Percentiles rank a stretch among this genome's conserved stretches.
Conservation (phyloP, 2,329 filamentous ascomycete genomes). For the Coniochaeta ligniaria region DNA sequence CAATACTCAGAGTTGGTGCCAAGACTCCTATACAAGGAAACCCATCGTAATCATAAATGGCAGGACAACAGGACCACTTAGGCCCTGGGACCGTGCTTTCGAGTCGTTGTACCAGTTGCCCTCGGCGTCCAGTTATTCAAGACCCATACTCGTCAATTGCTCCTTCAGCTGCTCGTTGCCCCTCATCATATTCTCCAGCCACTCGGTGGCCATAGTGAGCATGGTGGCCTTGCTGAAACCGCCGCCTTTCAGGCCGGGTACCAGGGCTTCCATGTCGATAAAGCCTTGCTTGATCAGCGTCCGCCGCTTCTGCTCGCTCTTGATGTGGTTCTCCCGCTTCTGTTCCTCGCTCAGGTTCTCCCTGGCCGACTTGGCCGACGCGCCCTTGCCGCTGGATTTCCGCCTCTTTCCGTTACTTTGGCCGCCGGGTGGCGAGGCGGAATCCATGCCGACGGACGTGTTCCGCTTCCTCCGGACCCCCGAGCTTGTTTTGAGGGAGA, state of each 20-base stretch:
- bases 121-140: neutral
- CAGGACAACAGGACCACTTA: too few species aligned
- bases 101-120: neutral
- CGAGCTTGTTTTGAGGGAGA: constrained; percentile 17
- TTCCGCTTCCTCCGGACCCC: constrained; percentile 38
- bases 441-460: constrained; percentile 31
- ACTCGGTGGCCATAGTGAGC: constrained; percentile 68
- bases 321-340: constrained; percentile 80
- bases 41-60: neutral
- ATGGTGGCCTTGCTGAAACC: constrained; percentile 80
- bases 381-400: constrained; percentile 35
- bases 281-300: constrained; percentile 79
- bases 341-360: constrained; percentile 76
- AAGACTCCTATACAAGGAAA: neutral
- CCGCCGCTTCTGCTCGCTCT: constrained; percentile 79
- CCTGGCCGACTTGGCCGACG: constrained; percentile 37
- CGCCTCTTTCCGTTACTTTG: constrained; percentile 36
- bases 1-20: neutral
- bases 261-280: constrained; percentile 68
- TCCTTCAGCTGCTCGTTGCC: constrained; percentile 57
- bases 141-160: constrained; percentile 29
- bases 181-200: constrained; percentile 63
- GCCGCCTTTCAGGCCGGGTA: constrained; percentile 66
- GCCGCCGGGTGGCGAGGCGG: constrained; percentile 23
- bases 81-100: neutral